phyloP scores from a whole-genome alignment of 139 green algal genomes.

The Auxenochlorella pyrenoidosa region DNA sequence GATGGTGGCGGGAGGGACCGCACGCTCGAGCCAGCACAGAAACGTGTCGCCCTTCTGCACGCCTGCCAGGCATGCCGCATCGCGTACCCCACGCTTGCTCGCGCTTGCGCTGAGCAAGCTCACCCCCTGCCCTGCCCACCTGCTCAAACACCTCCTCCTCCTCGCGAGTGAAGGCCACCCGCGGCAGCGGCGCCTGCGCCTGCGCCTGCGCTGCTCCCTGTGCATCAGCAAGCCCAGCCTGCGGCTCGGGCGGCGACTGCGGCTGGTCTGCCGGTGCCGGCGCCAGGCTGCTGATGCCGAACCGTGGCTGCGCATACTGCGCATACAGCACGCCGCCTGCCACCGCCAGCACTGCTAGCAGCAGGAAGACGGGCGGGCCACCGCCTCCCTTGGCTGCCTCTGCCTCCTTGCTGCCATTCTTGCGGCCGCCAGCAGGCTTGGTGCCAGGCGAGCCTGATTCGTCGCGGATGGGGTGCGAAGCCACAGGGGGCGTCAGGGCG shows the following conservation, averaged over 20 bases:
- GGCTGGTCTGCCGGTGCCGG: not conserved
- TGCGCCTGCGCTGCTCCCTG: not conserved
- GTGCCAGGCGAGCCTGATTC: not conserved
- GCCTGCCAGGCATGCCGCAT: not conserved
- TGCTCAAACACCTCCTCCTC: conserved; percentile 26
- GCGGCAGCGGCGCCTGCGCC: not conserved
- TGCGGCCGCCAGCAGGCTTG: not conserved
- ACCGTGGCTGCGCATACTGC: not conserved
- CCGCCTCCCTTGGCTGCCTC: not conserved
- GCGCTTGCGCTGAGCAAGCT: no score
- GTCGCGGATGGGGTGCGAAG: not conserved
- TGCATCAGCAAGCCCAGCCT: not conserved
- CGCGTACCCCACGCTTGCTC: no score
- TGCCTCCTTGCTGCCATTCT: not conserved
- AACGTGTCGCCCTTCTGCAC: not conserved
- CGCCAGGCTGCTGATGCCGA: not conserved
- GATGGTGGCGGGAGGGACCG: no score
- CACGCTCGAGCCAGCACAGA: no score
- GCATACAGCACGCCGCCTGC: conserved; percentile 3
- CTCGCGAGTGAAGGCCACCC: not conserved
- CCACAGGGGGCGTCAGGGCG: not conserved
- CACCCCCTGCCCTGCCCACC: not conserved
- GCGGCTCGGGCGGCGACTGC: not conserved
- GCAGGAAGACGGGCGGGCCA: not conserved
- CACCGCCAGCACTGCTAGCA: conserved; percentile 5